Base-by-base conservation (phyloP, 2,329 filamentous ascomycete genomes). In the Pseudocercospora eumusae region DNA sequence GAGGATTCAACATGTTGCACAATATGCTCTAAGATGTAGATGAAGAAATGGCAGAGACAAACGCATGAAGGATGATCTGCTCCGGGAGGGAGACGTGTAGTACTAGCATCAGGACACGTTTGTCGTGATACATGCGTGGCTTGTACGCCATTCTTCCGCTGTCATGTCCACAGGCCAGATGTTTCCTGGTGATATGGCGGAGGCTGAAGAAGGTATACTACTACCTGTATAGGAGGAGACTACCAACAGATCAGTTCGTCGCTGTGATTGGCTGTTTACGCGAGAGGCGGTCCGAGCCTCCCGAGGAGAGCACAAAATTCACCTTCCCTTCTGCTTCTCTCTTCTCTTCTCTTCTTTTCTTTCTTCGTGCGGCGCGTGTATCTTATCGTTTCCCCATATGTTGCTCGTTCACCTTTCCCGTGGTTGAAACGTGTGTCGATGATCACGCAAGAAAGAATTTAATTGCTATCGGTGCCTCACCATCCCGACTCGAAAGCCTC, bases 291-390 rank as follows among this genome's bases (percentile, higher is more conserved):
- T n/a, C 36, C 15, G 36, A 33, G 31, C 31, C 11, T 40, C 2
- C 15, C n/a, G n/a, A n/a, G n/a, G 36, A n/a, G 36, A 40, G 36
- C 36, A 40, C 15, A 59, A 61, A 62, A 54, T 23, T 52, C 54
- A 18, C 21, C 21, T 52, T 18, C 60, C 49, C 36, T 40, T 50
- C 23, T 28, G 9, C 21, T n/a, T 13, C 63, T 68, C n/a, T n/a
- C 21, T 52, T 18, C 60, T 40, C 36, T 40, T 50, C 23, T 28
- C 8, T 11, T n/a, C 13, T 62, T 68, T 71, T 69, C 64, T 61
- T 66, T 64, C 67, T 72, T 73, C 67, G 71, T 74, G 73, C 73
- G 73, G 73, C 73, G 73, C 69, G 65, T 65, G 70, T 40, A 70
- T 68, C 68, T 64, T 59, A 70, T 67, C 63, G 64, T 63, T 67